Percentiles rank a stretch among this genome's conserved stretches.
Evolutionary conservation across 108 stramenopile species (phyloP).

Genomic region (Aurantiochytrium sp.): DNA sequence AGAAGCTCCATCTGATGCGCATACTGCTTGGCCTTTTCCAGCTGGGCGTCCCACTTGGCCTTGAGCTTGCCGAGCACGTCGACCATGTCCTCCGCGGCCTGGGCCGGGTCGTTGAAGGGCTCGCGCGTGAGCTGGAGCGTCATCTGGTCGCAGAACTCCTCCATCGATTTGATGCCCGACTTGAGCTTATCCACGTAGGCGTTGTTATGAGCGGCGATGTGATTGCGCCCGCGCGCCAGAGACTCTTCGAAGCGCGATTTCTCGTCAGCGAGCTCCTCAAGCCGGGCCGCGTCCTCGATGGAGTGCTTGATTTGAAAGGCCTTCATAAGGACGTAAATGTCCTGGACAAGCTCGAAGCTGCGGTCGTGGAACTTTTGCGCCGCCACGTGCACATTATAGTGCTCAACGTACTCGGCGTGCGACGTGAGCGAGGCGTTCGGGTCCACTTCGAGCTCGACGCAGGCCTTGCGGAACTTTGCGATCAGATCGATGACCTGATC

Average conservation of each 20-base stretch:
- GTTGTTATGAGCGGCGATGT: slow-evolving; percentile 16
- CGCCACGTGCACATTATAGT: background rate
- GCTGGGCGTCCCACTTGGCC: background rate
- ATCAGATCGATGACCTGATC: background rate
- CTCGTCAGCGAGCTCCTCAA: slow-evolving; percentile 13
- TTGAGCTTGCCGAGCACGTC: background rate
- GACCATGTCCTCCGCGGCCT: background rate
- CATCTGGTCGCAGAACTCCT: slow-evolving; percentile 29
- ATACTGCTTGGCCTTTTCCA: background rate
- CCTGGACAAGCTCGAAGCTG: background rate
- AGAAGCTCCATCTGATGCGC: slow-evolving; percentile 11
- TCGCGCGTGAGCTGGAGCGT: slow-evolving; percentile 26
- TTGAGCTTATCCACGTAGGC: slow-evolving; percentile 21
- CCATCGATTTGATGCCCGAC: slow-evolving; percentile 3
- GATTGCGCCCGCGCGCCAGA: background rate
- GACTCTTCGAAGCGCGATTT: background rate
- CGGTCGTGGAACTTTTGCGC: slow-evolving; percentile 26
- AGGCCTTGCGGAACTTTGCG: background rate
- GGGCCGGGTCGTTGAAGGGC: slow-evolving; percentile 1
- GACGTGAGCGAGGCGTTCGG: background rate
- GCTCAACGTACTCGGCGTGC: background rate
- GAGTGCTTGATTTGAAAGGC: background rate
- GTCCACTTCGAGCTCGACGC: background rate
- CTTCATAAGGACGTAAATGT: slow-evolving; percentile 11
- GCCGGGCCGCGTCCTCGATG: slow-evolving; percentile 1